phyloP scores from a whole-genome alignment of 306 rosid species.

The Corylus avellana region DNA sequence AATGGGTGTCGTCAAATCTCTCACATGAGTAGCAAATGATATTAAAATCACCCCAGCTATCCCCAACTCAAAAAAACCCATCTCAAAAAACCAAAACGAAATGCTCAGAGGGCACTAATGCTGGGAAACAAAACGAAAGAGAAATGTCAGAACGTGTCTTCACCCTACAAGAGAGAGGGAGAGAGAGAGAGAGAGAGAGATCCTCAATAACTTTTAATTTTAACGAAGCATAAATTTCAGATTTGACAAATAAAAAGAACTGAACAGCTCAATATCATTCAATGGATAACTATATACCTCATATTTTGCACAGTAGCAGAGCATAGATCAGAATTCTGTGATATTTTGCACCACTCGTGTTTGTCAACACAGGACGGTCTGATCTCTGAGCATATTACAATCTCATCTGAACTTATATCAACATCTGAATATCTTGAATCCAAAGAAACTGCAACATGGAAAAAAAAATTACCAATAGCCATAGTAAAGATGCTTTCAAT shows the following conservation, averaged over 20 bases:
- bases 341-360: constrained; percentile 74
- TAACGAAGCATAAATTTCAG: background rate
- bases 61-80: too few species aligned
- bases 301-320: constrained; percentile 66
- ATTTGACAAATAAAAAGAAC: constrained; percentile 10
- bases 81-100: too few species aligned
- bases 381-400: constrained; percentile 54
- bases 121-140: too few species aligned
- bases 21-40: too few species aligned
- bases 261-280: constrained; percentile 4
- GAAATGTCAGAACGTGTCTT: too few species aligned
- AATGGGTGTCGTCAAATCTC: too few species aligned
- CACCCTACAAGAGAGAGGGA: too few species aligned
- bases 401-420: constrained; percentile 62
- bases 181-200: too few species aligned
- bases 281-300: constrained; percentile 43
- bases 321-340: constrained; percentile 59
- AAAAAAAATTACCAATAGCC: constrained; percentile 13
- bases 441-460: constrained; percentile 50
- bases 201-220: background rate
- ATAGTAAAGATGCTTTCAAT: constrained; percentile 12
- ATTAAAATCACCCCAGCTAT: too few species aligned
- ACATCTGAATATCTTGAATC: constrained; percentile 62
- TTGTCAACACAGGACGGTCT: constrained; percentile 45
- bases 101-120: too few species aligned